These are phyloP conservation scores for Ostreobium quekettii DNA, from an alignment of 139 green algal genomes.

Conservation along the genomic window DNA sequence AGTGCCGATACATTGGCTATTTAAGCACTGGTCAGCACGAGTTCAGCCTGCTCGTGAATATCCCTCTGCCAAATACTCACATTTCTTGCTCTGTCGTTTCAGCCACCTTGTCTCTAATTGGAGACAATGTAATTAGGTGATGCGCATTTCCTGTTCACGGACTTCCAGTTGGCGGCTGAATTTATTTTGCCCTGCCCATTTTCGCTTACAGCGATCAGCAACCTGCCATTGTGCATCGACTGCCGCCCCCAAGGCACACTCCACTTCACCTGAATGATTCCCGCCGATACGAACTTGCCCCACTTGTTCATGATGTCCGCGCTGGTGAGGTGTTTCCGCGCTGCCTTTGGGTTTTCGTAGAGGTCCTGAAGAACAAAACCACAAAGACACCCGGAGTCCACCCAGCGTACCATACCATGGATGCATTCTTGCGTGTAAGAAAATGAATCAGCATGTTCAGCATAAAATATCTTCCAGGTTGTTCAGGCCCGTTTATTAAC, in stretches of 20 bases:
- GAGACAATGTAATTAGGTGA: not conserved
- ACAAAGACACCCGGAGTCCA: too few species aligned
- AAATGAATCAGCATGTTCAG: too few species aligned
- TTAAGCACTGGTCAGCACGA: too few species aligned
- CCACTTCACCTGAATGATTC: conserved; percentile 75
- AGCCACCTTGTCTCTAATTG: not conserved
- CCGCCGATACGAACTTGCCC: conserved; percentile 88
- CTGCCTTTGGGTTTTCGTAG: conserved; percentile 73
- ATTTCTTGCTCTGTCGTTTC: too few species aligned
- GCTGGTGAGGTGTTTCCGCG: conserved; percentile 74
- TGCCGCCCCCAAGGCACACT: not conserved
- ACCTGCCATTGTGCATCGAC: not conserved
- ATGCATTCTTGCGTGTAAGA: too few species aligned
- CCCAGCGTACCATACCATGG: too few species aligned
- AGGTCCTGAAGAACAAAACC: conserved; percentile 88
- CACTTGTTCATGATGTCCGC: conserved; percentile 86
- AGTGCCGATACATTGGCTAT: too few species aligned
- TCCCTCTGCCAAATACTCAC: too few species aligned
- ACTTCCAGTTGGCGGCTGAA: not conserved
- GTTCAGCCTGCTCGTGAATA: too few species aligned
- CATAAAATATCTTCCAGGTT: too few species aligned
- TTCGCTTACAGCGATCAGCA: not conserved
- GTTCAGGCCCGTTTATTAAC: too few species aligned
- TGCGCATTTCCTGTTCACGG: not conserved
- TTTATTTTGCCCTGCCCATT: not conserved